Base-by-base conservation (phyloP, 805 yeast species). In the Metschnikowia anglica region DNA sequence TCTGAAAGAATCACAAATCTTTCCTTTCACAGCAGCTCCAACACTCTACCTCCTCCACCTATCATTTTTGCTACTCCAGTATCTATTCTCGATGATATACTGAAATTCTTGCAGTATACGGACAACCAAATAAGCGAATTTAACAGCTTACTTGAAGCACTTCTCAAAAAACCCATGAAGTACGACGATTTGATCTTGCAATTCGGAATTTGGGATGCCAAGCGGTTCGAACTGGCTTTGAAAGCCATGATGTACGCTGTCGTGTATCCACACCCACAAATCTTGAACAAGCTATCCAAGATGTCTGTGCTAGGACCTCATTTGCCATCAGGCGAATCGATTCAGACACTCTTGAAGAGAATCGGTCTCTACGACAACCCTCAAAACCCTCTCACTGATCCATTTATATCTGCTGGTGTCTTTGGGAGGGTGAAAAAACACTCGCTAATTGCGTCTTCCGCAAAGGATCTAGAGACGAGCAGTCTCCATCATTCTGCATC, bases 121-220 rank as follows among this genome's bases (percentile, higher is more conserved):
- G 43, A 51, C 26, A 18, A 37, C 2, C 42, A 45, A 21, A 25
- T 49, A 33, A 23, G 18, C 11, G 39, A 34, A 3, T 28, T 48
- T 31, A 39, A 39, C 41, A 11, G 11, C 3, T n/a, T 36, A 5
- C 32, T 49, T 9, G 25, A 28, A n/a, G 24, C 6, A 9, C 34
- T 40, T 1, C 12, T 36, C 16, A 9, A 18, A 2, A 15, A 18
- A 7, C 37, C 34, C 11, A 31, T 17, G 19, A 21, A 24, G 15
- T 48, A 45, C 24, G 63, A 60, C n/a, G 68, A 62, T 35, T 26
- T 67, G 20, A 54, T 56, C 11, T 32, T 59, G 5, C 58, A 46
- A 29, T 58, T 69, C 39, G 49, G 48, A 19, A 57, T 68, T 12
- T 61, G 69, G 71, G 65, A 61, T 18, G 70, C 68, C 0, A 44